Evolutionary conservation across 1,139 yeast species (phyloP).

Genomic region (Suhomyces bribrorum): DNA sequence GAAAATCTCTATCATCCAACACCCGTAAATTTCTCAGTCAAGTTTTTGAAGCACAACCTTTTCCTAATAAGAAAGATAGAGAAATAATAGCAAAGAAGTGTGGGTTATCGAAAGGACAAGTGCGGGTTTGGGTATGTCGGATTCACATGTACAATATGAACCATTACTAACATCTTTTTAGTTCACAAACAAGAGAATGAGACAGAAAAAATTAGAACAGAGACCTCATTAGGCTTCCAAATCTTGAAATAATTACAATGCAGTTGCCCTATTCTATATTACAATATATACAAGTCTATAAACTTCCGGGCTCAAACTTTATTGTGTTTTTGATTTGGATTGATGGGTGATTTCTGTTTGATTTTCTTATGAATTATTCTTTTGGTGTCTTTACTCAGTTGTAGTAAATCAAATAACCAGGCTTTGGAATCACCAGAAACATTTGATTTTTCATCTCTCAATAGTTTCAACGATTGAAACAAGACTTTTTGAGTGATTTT

Average conservation of each 20-base stretch:
- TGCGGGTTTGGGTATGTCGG: conserved; percentile 34
- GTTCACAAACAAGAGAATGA: conserved; percentile 35
- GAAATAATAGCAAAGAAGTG: conserved; percentile 29
- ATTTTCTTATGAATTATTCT: conserved; percentile 7
- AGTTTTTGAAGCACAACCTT: conserved; percentile 14
- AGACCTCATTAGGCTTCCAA: too few relatives aligned
- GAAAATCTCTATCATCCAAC: not conserved
- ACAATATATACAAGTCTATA: conserved; percentile 7
- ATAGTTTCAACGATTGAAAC: conserved; percentile 12
- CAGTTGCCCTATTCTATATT: too few relatives aligned
- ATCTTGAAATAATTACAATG: too few relatives aligned
- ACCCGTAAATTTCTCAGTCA: conserved; percentile 15
- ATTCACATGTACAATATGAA: not conserved
- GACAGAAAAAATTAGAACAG: conserved; percentile 24
- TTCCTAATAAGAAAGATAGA: conserved; percentile 30
- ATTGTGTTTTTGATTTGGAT: not conserved
- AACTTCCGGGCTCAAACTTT: not conserved
- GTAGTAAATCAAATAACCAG: conserved; percentile 10
- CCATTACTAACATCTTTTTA: conserved; percentile 14
- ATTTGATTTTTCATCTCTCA: conserved; percentile 8
- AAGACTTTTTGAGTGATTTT: conserved; percentile 17
- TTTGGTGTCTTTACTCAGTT: conserved; percentile 7
- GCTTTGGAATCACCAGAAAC: conserved; percentile 6
- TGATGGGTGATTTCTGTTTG: not conserved
- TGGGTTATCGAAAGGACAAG: conserved; percentile 29